A percentile compares a stretch with the other conserved stretches of the same genome.
These are phyloP conservation scores for Trametes cubensis DNA, from an alignment of 768 basidiomycete genomes.

Conservation along the genomic window DNA sequence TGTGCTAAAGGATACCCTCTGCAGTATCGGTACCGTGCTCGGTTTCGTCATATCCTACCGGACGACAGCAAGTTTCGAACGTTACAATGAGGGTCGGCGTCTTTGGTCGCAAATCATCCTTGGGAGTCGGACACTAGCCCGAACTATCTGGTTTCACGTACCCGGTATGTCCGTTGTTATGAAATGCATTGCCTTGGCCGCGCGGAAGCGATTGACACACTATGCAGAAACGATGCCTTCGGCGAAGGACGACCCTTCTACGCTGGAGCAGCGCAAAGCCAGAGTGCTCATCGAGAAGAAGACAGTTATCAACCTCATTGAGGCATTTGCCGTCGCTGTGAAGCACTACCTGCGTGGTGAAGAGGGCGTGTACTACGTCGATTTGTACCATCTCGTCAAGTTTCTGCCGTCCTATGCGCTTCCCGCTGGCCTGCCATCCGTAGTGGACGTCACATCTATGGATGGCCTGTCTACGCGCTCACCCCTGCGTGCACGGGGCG, in stretches of 20 bases:
- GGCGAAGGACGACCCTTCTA: constrained; percentile 20
- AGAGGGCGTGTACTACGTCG: constrained; percentile 43
- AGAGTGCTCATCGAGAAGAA: constrained; percentile 67
- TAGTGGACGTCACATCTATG: constrained; percentile 33
- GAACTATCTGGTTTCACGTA: constrained; percentile 71
- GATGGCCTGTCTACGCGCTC: constrained; percentile 10
- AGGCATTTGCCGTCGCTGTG: constrained; percentile 64
- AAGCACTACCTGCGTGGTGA: constrained; percentile 72
- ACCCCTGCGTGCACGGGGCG: constrained; percentile 15
- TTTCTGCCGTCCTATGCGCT: constrained; percentile 69
- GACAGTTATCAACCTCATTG: constrained; percentile 65
- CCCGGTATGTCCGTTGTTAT: constrained; percentile 48
- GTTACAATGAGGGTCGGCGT: constrained; percentile 74
- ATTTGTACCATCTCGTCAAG: constrained; percentile 71
- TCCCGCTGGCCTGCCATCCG: constrained; percentile 51
- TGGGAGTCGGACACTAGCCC: constrained; percentile 55
- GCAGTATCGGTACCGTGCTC: constrained; percentile 60
- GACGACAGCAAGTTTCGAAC: constrained; percentile 72
- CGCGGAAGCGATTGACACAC: not conserved
- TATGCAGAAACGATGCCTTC: constrained; percentile 32
- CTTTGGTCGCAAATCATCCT: constrained; percentile 72
- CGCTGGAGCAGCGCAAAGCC: constrained; percentile 43
- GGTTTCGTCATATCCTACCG: constrained; percentile 77
- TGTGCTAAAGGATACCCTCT: constrained; percentile 34
- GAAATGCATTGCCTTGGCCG: not conserved